Conservation (phyloP, 352 stramenopile genomes). For the Plasmopara viticola region DNA sequence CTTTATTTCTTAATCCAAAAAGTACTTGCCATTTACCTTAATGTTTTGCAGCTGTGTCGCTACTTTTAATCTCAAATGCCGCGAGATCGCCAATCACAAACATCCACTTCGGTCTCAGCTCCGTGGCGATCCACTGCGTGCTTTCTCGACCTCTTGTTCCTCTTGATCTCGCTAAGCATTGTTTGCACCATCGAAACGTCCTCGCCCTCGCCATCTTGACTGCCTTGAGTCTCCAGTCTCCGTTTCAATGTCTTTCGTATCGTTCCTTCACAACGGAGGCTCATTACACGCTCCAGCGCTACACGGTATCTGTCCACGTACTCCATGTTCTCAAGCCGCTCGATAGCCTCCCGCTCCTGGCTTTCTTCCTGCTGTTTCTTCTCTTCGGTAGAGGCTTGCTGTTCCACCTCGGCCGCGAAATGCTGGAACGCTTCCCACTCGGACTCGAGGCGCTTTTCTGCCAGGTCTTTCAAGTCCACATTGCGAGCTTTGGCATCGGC, state of each 20-base stretch:
- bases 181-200: conserved; percentile 7
- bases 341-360: conserved; percentile 38
- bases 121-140: conserved; percentile 22
- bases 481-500: conserved; percentile 43
- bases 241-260: conserved; percentile 14
- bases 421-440: conserved; percentile 62
- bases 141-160: conserved; percentile 20
- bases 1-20: background rate
- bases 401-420: conserved; percentile 52
- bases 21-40: background rate
- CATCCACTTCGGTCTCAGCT: conserved; percentile 27
- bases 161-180: conserved; percentile 22
- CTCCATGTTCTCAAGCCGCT: conserved; percentile 62
- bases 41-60: too few relatives aligned
- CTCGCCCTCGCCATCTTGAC: conserved; percentile 7
- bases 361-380: conserved; percentile 30
- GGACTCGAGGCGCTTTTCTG: conserved; percentile 30
- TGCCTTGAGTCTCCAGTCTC: conserved; percentile 8
- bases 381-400: conserved; percentile 30
- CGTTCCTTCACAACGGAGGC: conserved; percentile 13
- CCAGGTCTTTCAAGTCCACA: conserved; percentile 40
- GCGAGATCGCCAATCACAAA: conserved; percentile 41
- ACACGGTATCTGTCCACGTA: conserved; percentile 60
- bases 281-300: conserved; percentile 33
- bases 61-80: conserved; percentile 13